phyloP scores from a whole-genome alignment of 179 eudicot species.

The Beta lomatogona region DNA sequence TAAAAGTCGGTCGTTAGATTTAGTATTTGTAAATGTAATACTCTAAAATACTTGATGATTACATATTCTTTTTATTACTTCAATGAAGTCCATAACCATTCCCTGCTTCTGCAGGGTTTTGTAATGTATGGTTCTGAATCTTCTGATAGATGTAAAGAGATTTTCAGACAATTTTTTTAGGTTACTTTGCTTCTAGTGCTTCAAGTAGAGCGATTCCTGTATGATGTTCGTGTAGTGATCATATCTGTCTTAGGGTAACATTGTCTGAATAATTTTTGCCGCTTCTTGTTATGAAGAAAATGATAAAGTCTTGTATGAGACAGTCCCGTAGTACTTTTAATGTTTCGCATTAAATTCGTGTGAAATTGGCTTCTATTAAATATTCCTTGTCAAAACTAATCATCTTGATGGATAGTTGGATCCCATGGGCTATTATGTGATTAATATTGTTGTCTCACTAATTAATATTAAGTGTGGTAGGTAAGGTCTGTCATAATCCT shows the following conservation, averaged over 20 bases:
- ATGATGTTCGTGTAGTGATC: background rate
- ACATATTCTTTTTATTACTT: background rate
- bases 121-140: background rate
- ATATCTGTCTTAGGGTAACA: background rate
- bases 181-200: background rate
- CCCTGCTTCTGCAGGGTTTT: slow-evolving; percentile 1
- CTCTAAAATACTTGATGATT: background rate
- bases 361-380: background rate
- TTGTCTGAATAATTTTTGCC: background rate
- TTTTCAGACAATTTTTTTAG: background rate
- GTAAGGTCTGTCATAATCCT: background rate
- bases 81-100: background rate
- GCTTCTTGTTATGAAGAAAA: background rate
- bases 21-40: background rate
- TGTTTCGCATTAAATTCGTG: background rate
- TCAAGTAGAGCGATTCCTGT: background rate
- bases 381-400: background rate
- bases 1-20: slow-evolving; percentile 20
- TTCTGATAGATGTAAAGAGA: background rate
- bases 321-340: background rate
- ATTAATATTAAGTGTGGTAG: background rate
- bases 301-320: too few species aligned
- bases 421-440: background rate
- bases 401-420: background rate
- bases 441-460: background rate